Conservation (phyloP, 2,329 filamentous ascomycete genomes). For the Venturiaceae sp. region DNA sequence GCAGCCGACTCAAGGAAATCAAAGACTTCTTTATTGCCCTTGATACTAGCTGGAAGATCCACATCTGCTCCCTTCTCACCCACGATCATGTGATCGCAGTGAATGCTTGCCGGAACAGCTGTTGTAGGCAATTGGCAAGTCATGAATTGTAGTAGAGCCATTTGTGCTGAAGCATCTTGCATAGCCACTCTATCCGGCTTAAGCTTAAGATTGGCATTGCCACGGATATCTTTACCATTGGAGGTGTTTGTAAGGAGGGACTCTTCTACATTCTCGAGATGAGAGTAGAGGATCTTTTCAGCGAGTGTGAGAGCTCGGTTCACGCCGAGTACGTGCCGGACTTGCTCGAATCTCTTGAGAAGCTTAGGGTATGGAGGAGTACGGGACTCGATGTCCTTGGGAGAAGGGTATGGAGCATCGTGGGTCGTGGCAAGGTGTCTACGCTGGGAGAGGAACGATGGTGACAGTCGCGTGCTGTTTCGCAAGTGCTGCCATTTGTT, state of each 20-base stretch:
- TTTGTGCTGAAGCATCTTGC: conserved; percentile 98
- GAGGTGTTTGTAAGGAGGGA: conserved; percentile 74
- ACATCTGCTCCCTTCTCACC: conserved; percentile 81
- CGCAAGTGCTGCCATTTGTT: not conserved
- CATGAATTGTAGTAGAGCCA: conserved; percentile 99
- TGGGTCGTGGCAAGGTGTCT: conserved; percentile 5
- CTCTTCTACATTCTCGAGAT: conserved; percentile 82
- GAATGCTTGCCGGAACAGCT: conserved; percentile 91
- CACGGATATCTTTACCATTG: conserved; percentile 75
- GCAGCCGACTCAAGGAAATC: conserved; percentile 91
- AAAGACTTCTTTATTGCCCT: conserved; percentile 93
- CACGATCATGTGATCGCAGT: conserved; percentile 98
- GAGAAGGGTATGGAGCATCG: conserved; percentile 6
- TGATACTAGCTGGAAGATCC: conserved; percentile 76
- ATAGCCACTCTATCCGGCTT: conserved; percentile 97
- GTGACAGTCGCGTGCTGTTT: not conserved
- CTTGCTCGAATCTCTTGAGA: conserved; percentile 64
- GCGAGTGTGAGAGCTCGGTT: conserved; percentile 66
- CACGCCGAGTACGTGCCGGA: conserved; percentile 61
- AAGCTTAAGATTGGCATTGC: conserved; percentile 86
- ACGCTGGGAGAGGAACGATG: not conserved
- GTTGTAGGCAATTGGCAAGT: conserved; percentile 82
- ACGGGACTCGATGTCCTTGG: conserved; percentile 2
- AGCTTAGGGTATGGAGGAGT: conserved; percentile 73
- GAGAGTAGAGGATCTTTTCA: conserved; percentile 97